Conservation (phyloP, 2,329 filamentous ascomycete species). For the Trichoderma koningii region DNA sequence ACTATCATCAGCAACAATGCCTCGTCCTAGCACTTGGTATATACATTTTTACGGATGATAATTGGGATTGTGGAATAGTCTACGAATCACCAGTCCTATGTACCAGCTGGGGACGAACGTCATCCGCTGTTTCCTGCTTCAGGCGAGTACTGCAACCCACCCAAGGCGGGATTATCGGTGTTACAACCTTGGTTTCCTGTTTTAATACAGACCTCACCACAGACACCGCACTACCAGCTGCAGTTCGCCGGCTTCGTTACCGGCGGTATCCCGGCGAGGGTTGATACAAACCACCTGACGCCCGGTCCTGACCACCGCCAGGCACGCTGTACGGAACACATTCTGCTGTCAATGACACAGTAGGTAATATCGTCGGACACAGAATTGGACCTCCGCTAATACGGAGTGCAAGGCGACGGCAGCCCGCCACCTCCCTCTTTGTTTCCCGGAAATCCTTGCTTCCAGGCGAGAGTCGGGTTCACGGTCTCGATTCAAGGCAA, state of each 20-base stretch:
- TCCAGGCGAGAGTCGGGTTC: background rate
- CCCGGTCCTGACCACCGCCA: no score
- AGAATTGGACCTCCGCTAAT: background rate
- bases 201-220: background rate
- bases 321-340: no score
- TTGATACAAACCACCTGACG: background rate
- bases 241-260: background rate
- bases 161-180: background rate
- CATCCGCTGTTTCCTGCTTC: background rate
- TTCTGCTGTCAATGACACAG: no score
- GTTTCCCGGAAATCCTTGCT: background rate
- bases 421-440: background rate
- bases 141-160: background rate
- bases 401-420: background rate
- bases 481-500: background rate
- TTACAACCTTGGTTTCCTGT: conserved; percentile 4
- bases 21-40: no score
- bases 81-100: no score
- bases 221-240: background rate
- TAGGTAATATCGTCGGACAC: no score
- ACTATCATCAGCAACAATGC: no score
- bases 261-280: background rate
- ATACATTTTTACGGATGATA: no score
- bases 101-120: background rate
- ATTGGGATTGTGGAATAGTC: background rate